Conservation (phyloP, 1,139 yeast species). For the Torulaspora pretoriensis region DNA sequence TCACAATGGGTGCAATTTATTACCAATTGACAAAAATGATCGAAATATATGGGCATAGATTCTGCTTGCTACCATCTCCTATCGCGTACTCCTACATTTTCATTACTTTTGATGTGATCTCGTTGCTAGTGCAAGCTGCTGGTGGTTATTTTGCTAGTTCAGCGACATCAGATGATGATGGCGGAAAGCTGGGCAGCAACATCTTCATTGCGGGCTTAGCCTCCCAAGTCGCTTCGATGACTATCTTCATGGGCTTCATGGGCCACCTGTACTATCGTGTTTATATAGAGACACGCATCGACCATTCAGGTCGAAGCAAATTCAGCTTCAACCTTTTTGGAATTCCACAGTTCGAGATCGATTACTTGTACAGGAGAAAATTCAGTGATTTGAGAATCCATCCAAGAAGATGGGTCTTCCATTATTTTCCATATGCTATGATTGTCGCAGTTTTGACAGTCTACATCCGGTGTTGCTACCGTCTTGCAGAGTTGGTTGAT, state of each 20-base stretch:
- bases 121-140: constrained; percentile 73
- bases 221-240: constrained; percentile 73
- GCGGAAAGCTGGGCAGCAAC: constrained; percentile 56
- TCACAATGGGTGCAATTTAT: constrained; percentile 84
- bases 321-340: constrained; percentile 31
- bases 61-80: constrained; percentile 58
- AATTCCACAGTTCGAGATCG: constrained; percentile 29
- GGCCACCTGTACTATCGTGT: constrained; percentile 49
- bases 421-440: constrained; percentile 49
- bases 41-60: constrained; percentile 61
- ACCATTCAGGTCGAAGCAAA: constrained; percentile 21
- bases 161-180: constrained; percentile 37
- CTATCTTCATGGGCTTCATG: constrained; percentile 56
- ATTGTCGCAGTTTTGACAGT: constrained; percentile 54
- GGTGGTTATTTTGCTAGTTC: constrained; percentile 75
- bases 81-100: constrained; percentile 71
- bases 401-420: constrained; percentile 38
- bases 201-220: constrained; percentile 81
- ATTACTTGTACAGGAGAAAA: constrained; percentile 28
- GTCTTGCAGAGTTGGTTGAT: constrained; percentile 72
- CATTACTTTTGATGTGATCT: constrained; percentile 60
- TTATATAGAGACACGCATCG: constrained; percentile 38
- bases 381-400: constrained; percentile 24
- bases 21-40: constrained; percentile 70
- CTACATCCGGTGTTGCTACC: constrained; percentile 70